Evolutionary conservation across 352 stramenopile species (phyloP), one percentile per base, ranked within the genome.

Genomic region (Phytophthora syringae): DNA sequence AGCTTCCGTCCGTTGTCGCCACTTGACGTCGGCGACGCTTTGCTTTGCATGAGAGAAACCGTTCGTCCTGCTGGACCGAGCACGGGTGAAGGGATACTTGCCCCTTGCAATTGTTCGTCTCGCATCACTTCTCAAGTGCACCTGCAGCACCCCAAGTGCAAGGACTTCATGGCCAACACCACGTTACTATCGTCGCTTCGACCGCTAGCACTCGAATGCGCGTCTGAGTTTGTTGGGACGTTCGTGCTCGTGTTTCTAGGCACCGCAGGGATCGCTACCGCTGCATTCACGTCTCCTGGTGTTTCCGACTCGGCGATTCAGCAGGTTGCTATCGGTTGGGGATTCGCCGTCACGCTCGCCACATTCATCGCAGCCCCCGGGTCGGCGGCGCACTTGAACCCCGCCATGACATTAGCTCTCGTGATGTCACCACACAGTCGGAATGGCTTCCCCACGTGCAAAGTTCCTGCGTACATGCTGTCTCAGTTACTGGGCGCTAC

Each of bases 371-470:
- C 77, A 13, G 74, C 72, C 9, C 62, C 60, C 12, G 76, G 86
- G 22, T 89, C 79, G 3, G 82, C 82, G 20, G 82, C 81, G 2
- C 85, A 93, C 60, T 68, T 92, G 36, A 93, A 93, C 64, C 85
- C 85, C 22, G 82, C 81, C 0, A 70, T 91, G 21, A 85, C 76
- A 13, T n/a, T 89, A 32, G 70, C 79, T 0, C 76, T 93, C 53
- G 71, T 76, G 2, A 20, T 89, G 3, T 70, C 86, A 11, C 44
- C 44, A 25, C 49, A 67, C 25, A 66, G 68, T 24, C 65, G 67
- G 25, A 74, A 39, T 37, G 45, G 55, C 4, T 76, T 80, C 43
- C 60, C 54, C 1, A 77, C 61, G 24, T 65, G 62, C 42, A 89
- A 93, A 59, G 39, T 86, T 20, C 43, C 84, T 21, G 74, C 74